Base-by-base conservation (phyloP, 106 monocot species). In the Platanthera guangdongensis region DNA sequence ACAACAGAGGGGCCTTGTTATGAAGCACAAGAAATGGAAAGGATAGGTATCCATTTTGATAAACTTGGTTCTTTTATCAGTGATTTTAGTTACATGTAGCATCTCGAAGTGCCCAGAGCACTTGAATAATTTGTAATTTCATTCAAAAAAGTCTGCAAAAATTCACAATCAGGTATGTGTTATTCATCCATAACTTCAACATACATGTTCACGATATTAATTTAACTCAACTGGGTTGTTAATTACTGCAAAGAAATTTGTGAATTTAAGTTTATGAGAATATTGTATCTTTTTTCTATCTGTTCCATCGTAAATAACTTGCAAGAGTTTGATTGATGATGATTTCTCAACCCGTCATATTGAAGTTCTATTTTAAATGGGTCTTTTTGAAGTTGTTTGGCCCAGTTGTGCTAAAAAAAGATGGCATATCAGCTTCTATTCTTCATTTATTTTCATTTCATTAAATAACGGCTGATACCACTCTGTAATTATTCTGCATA, bases 21-120 rank as follows among this genome's bases (percentile, higher is more conserved):
- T 72, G 18, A 80, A 86, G 76, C 81, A 45, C 94, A 93, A 81
- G 76, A 90, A 59, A 72, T 91, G 73, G 83, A 89, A 73, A 86
- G 93, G 78, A 91, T 73, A 84, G 91, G 91, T 97, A 97, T 71
- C n/a, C 50, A 62, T 73, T 51, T 51, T 52, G 19, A 28, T 15
- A 25, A 25, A 73, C 73, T 73, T 22, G 9, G 21, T 21, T 60
- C 59, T 60, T 60, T 60, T 14, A 60, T 60, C 19, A 22, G 18
- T 60, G 19, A 4, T 11, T 55, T 39, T 12, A 14, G 12, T 14
- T 11, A 55, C 16, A 60, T 60, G 18, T 60, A 60, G 21, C 59
- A 60, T 60, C 59, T 60, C 21, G 7, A 60, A 60, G n/a, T 8
- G 21, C 19, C 59, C 59, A 60, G 21, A 60, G 3, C 21, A 60